Base-by-base conservation (phyloP, 495 filamentous ascomycete genomes). In the Letharia columbiana region DNA sequence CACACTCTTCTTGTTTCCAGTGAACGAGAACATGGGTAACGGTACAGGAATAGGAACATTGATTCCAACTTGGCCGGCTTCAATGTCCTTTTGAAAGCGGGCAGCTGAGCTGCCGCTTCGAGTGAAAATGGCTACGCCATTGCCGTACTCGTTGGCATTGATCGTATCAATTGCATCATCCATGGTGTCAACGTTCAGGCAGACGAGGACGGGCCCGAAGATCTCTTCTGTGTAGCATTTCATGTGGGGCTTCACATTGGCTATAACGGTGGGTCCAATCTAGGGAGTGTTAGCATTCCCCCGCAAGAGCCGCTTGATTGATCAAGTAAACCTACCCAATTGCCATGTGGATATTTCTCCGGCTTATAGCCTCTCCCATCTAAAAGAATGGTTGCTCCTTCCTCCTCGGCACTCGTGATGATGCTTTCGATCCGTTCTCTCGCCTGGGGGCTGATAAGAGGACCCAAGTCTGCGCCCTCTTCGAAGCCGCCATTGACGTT, bases 151-250 rank as follows among this genome's bases (percentile, higher is more conserved):
- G 72, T 89, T 89, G 64, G 76, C 78, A 73, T 89, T 89, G 75
- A 88, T 87, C 23, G 82, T 70, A 2, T 76, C 70, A 56, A 83
- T 82, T 63, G 80, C 81, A n/a, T 89, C 88, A 31, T 73, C 70
- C 63, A 74, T 65, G 4, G 72, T 73, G 17, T 60, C 44, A 1
- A 70, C 67, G 49, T 65, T 66, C 37, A 74, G 50, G 61, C 89
- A 92, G 47, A 96, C 89, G 47, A 96, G 82, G 40, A 99, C 94
- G 3, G 94, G 94, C 6, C 94, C 94, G 74, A 99, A 99, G 77
- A 99, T 96, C 75, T 99, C 94, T 74, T 97, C 89, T 63, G 77
- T 86, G 83, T 99, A 99, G 83, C 94, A 99, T 69, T 80, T 83
- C 95, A 98, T 98, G 62, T 89, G 79, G 0, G 90, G 85, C 62